phyloP scores from a whole-genome alignment of 441 rosid genomes.

The Arabidopsis hybrid region DNA sequence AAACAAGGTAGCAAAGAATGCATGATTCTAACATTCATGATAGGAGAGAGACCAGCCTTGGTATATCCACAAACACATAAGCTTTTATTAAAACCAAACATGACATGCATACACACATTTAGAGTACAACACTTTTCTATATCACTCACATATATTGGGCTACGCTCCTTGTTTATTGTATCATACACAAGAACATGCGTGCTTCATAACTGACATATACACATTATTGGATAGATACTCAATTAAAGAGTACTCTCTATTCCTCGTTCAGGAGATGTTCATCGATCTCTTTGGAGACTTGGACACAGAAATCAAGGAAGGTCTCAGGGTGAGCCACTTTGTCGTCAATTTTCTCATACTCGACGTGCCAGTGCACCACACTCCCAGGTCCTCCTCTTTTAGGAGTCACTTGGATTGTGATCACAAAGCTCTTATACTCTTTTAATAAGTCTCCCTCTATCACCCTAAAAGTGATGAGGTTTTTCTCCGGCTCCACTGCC shows the following conservation, averaged over 20 bases:
- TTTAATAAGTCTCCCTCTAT: constrained; percentile 44
- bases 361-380: constrained; percentile 18
- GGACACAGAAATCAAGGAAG: constrained; percentile 29
- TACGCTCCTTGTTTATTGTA: constrained; percentile 11
- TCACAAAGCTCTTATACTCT: constrained; percentile 34
- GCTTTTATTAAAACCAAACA: background rate
- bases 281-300: constrained; percentile 21
- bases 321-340: constrained; percentile 42
- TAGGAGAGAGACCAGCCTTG: background rate
- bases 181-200: constrained; percentile 1
- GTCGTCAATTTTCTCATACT: constrained; percentile 8
- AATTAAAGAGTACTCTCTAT: background rate
- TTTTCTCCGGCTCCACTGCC: constrained; percentile 27
- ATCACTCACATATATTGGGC: background rate
- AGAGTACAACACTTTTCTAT: background rate
- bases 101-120: constrained; percentile 8
- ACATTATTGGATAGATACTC: background rate
- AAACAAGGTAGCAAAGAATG: background rate
- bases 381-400: constrained; percentile 15
- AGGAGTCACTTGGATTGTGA: constrained; percentile 40
- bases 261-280: constrained; percentile 20
- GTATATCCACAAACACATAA: background rate
- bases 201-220: background rate
- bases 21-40: background rate
- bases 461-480: constrained; percentile 36